These are phyloP conservation scores for Vachellia pachyceras DNA, from an alignment of 306 rosid genomes.

Conservation along the genomic window DNA sequence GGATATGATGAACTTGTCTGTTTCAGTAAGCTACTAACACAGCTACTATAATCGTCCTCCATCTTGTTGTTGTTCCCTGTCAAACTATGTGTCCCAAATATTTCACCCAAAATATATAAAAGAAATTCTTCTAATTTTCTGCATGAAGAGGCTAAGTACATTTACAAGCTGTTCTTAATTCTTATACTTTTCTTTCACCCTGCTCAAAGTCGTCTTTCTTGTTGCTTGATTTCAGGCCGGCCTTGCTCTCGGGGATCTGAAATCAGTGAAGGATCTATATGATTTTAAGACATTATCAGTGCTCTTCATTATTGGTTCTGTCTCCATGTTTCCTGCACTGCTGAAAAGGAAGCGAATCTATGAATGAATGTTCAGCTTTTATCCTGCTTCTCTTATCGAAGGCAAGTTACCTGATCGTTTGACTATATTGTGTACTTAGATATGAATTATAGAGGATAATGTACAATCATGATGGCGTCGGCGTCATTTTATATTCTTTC, in stretches of 20 bases:
- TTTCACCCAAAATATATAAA: neutral
- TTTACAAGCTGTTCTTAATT: conserved; percentile 21
- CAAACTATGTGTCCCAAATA: neutral
- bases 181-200: neutral
- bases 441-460: conserved; percentile 8
- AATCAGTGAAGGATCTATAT: conserved; percentile 87
- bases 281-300: conserved; percentile 85
- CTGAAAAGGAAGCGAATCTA: conserved; percentile 88
- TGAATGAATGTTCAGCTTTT: conserved; percentile 55
- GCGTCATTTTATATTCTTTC: conserved; percentile 38
- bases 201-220: conserved; percentile 23
- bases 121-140: neutral
- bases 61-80: neutral
- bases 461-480: conserved; percentile 28
- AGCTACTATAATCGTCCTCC: neutral
- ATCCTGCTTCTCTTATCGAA: conserved; percentile 20
- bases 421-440: conserved; percentile 32
- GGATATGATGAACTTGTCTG: neutral
- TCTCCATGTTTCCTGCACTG: conserved; percentile 73
- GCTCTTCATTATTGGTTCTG: conserved; percentile 87
- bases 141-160: neutral
- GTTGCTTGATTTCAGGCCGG: conserved; percentile 73
- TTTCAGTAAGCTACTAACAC: neutral
- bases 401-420: conserved; percentile 20
- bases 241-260: conserved; percentile 96